phyloP scores from a whole-genome alignment of 192 early-diverging fungal genomes.

The Backusella westeae region DNA sequence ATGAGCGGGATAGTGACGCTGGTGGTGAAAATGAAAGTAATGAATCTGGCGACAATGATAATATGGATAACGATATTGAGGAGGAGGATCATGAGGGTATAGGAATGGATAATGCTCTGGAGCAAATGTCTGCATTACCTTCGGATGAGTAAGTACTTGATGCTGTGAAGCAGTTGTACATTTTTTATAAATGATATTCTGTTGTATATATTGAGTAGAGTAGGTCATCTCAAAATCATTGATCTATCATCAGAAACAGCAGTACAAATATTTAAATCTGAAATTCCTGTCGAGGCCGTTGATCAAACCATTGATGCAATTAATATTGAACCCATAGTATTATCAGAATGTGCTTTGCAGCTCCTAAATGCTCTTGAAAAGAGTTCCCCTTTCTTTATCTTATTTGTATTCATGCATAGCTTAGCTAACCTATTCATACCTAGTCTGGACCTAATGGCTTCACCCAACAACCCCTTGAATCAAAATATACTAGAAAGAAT shows the following conservation, averaged over 20 bases:
- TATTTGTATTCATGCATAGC: conserved; percentile 35
- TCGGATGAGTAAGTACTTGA: background rate
- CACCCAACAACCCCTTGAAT: background rate
- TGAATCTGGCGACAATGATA: too few relatives aligned
- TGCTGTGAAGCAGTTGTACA: background rate
- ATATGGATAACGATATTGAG: too few relatives aligned
- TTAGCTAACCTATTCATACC: background rate
- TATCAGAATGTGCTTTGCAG: background rate
- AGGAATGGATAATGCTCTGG: background rate
- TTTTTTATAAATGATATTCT: background rate
- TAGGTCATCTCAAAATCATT: background rate
- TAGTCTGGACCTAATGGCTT: background rate
- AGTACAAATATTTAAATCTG: background rate
- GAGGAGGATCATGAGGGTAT: too few relatives aligned
- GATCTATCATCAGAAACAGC: background rate
- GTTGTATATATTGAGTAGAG: background rate
- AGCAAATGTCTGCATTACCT: background rate
- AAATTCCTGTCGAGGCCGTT: background rate
- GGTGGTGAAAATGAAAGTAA: too few relatives aligned
- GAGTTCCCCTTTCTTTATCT: conserved; percentile 44
- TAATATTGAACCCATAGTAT: background rate
- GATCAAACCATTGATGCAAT: background rate
- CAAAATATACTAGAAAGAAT: background rate
- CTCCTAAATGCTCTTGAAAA: background rate
- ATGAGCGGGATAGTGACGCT: too few relatives aligned